phyloP scores from a whole-genome alignment of 2,329 filamentous ascomycete species.

The Aciculosporium take region DNA sequence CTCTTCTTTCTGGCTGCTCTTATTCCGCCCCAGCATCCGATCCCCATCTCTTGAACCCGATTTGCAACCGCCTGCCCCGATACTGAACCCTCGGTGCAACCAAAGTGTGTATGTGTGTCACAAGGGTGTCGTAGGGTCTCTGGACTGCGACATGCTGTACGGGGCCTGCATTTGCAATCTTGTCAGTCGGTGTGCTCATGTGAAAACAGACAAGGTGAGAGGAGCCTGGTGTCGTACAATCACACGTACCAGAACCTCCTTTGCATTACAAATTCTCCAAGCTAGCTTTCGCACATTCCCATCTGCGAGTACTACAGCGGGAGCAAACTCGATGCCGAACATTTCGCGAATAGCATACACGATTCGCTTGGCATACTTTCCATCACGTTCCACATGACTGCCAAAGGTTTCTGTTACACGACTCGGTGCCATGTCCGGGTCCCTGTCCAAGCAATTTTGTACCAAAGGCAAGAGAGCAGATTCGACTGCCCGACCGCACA shows the following conservation, averaged over 20 bases:
- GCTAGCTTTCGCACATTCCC: conserved; percentile 81
- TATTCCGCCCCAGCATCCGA: too few species aligned
- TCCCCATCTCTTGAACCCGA: too few species aligned
- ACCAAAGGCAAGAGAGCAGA: conserved; percentile 66
- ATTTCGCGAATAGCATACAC: conserved; percentile 92
- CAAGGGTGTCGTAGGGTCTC: conserved; percentile 48
- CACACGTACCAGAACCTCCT: conserved; percentile 71
- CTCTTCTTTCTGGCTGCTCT: too few species aligned
- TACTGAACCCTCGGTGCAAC: conserved; percentile 15
- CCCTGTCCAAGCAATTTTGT: conserved; percentile 81
- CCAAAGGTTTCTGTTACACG: conserved; percentile 73
- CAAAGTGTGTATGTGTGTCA: conserved; percentile 27
- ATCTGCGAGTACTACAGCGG: conserved; percentile 83
- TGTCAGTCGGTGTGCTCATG: neutral
- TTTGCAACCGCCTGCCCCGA: too few species aligned
- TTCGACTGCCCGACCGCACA: conserved; percentile 59
- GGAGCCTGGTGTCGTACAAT: neutral
- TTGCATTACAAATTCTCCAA: conserved; percentile 90
- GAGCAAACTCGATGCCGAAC: conserved; percentile 93
- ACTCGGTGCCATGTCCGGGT: conserved; percentile 78
- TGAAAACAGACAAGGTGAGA: neutral
- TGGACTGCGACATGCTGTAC: conserved; percentile 55
- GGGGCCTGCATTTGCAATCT: conserved; percentile 37
- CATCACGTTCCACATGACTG: conserved; percentile 67
- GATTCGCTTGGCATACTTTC: conserved; percentile 77